Conservation (phyloP, 495 filamentous ascomycete genomes). For the Lasiosphaeria ovina region DNA sequence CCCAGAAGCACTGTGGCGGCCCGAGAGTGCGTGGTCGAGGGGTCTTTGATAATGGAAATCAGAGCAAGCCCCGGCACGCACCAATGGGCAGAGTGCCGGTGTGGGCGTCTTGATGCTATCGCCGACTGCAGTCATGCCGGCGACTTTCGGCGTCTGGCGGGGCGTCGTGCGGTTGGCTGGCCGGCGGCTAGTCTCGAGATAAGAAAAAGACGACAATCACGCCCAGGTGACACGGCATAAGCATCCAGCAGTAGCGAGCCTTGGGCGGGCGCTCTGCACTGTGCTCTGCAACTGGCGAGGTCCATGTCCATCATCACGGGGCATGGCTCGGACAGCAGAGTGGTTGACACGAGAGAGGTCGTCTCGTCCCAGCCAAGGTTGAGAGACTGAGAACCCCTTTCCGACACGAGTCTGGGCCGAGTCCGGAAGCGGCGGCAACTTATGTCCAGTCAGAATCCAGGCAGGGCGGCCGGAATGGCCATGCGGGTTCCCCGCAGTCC, state of each 20-base stretch:
- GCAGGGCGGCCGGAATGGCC: neutral
- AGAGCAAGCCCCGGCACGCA: too few species aligned
- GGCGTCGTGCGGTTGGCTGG: neutral
- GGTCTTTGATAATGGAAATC: too few species aligned
- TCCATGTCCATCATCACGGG: neutral
- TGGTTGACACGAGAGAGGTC: neutral
- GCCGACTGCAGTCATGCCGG: too few species aligned
- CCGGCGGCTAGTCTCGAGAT: neutral
- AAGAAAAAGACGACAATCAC: neutral
- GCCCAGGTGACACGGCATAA: neutral
- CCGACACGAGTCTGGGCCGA: neutral
- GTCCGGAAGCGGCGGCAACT: neutral
- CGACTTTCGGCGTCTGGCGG: neutral
- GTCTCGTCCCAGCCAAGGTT: neutral
- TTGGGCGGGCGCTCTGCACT: neutral
- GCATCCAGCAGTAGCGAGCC: neutral
- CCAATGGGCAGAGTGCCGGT: too few species aligned
- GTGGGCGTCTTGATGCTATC: too few species aligned
- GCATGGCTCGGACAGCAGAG: neutral
- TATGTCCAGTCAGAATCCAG: neutral
- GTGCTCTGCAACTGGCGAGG: neutral
- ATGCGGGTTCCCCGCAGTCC: constrained; percentile 12
- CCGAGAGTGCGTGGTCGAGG: too few species aligned
- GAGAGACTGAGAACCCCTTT: neutral
- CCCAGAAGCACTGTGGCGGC: too few species aligned